phyloP scores from a whole-genome alignment of 2,329 filamentous ascomycete genomes.

The Myotisia sp. region DNA sequence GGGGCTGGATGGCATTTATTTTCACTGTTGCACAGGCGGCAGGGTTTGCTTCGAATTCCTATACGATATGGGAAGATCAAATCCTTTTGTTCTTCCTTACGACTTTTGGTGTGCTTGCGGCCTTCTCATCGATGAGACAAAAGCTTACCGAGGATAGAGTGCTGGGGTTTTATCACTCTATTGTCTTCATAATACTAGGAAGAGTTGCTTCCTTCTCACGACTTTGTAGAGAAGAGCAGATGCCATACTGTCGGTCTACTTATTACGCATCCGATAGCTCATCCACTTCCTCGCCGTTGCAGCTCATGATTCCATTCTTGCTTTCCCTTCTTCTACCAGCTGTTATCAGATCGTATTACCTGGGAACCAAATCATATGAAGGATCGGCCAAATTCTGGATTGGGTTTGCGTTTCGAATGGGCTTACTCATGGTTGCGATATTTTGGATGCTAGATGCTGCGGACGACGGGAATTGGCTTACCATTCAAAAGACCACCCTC shows the following conservation, averaged over 20 bases:
- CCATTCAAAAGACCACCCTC: constrained; percentile 45
- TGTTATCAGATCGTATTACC: constrained; percentile 71
- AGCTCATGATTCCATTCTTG: constrained; percentile 65
- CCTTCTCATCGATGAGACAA: constrained; percentile 61
- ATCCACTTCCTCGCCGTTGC: constrained; percentile 85
- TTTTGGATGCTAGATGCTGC: constrained; percentile 88
- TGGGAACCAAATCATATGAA: constrained; percentile 72
- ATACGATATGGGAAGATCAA: constrained; percentile 96
- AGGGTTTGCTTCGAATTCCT: constrained; percentile 94
- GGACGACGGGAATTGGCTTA: constrained; percentile 67
- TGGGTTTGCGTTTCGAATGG: constrained; percentile 60
- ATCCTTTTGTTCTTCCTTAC: constrained; percentile 83
- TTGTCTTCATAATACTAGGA: constrained; percentile 65
- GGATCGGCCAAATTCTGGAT: constrained; percentile 77
- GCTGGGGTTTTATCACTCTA: constrained; percentile 69
- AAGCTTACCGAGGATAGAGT: constrained; percentile 52
- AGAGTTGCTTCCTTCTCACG: constrained; percentile 75
- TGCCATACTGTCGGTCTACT: constrained; percentile 89
- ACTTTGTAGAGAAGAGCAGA: constrained; percentile 93
- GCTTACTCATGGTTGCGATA: constrained; percentile 58
- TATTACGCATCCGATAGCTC: constrained; percentile 88
- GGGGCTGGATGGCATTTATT: constrained; percentile 73
- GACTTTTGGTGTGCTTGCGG: constrained; percentile 67
- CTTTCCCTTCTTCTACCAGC: constrained; percentile 57
- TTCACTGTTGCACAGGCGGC: constrained; percentile 79